Evolutionary conservation across 2,329 filamentous ascomycete species (phyloP), one percentile per base, ranked within the genome.

Genomic region (Paecilomyces sp.): DNA sequence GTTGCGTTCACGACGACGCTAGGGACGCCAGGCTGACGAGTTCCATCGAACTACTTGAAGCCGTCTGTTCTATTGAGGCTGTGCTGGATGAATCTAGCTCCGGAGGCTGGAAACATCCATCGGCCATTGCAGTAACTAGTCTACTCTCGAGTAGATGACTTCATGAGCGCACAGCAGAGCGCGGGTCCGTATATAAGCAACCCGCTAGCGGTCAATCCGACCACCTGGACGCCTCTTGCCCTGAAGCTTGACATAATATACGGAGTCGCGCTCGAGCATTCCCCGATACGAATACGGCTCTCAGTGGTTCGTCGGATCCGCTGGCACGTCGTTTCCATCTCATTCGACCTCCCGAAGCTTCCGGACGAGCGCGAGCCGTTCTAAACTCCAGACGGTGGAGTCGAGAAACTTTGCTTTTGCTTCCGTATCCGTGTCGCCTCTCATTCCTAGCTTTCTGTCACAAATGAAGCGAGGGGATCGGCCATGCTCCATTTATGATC

Each of bases 301-400:
- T 22, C 5, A 47, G 41, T 47, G 41, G 41, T 47, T 18, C 15
- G 18, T 47, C 15, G 8, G 41, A 47, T 47, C 41, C 41, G 41
- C 41, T 18, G 41, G 41, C 6, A 18, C n/a, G 31, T 33, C 31
- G 31, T 33, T 33, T 33, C 31, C 8, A 18, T 47, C 18, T 15
- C 7, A 47, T 47, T 47, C 41, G 41, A 47, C 24, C 59, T 58
- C 65, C 64, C 66, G 67, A 61, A 55, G 47, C 30, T 62, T 60
- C 65, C 65, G 66, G 60, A n/a, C 41, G 5, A 47, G 41, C 41
- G 41, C 41, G 8, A 18, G 41, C 15, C 8, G 31, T 47, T 47
- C 41, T 47, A 5, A 18, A 33, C 31, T 33, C 31, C 31, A 33
- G 31, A 22, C n/a, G 18, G 41, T 47, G 41, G 41, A 47, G 41